These are phyloP conservation scores for Kodamaea kakaduensis DNA, from an alignment of 805 yeast species.

Conservation along the genomic window DNA sequence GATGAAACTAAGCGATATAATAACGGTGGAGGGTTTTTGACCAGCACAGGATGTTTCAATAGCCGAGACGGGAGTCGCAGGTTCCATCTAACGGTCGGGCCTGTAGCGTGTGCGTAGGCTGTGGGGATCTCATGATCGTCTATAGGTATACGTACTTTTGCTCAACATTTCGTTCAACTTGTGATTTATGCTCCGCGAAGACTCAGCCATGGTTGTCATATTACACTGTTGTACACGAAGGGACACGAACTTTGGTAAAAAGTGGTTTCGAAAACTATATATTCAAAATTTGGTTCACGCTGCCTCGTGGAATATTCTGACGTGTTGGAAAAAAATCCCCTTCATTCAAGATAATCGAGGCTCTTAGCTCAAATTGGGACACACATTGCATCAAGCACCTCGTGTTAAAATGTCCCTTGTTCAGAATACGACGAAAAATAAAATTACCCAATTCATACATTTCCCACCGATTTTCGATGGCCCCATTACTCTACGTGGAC, in stretches of 20 bases:
- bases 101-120: neutral
- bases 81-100: no score
- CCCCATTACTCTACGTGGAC: no score
- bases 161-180: slow-evolving; percentile 41
- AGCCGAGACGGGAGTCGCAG: no score
- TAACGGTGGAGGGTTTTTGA: no score
- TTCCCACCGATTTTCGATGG: no score
- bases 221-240: neutral
- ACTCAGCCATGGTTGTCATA: slow-evolving; percentile 28
- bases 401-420: neutral
- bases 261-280: neutral
- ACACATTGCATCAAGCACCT: slow-evolving; percentile 1
- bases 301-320: slow-evolving; percentile 1
- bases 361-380: slow-evolving; percentile 1
- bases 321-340: slow-evolving; percentile 1
- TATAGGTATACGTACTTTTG: slow-evolving; percentile 31
- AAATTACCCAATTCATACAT: no score
- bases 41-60: no score
- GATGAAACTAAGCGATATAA: neutral
- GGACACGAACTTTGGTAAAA: no score
- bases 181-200: slow-evolving; percentile 41
- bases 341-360: neutral
- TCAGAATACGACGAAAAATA: neutral
- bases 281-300: neutral
- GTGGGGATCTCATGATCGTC: neutral